phyloP scores from a whole-genome alignment of 2,329 filamentous ascomycete genomes.

The Teratosphaeriaceae sp. region DNA sequence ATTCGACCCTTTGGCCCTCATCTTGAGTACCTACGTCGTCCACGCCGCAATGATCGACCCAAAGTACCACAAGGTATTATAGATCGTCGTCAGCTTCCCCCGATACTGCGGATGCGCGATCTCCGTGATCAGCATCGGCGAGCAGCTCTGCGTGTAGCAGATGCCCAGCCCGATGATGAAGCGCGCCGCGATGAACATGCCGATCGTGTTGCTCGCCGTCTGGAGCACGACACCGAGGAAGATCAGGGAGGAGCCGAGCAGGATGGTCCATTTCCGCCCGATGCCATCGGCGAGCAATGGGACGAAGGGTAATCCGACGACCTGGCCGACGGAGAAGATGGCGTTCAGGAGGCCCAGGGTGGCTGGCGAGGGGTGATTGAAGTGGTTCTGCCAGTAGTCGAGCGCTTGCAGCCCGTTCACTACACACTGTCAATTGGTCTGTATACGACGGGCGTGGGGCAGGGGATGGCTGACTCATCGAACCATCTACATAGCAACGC shows the following conservation, averaged over 20 bases:
- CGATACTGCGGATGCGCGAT: constrained; percentile 1
- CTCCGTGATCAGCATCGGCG: constrained; percentile 3
- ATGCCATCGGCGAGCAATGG: not conserved
- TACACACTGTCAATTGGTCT: not conserved
- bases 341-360: not conserved
- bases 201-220: constrained; percentile 1
- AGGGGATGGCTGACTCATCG: no score
- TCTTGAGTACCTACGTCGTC: constrained; percentile 12
- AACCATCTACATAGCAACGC: no score
- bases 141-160: not conserved
- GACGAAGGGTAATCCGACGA: not conserved
- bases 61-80: not conserved
- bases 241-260: not conserved
- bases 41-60: constrained; percentile 6
- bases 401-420: constrained; percentile 4
- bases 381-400: not conserved
- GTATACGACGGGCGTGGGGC: no score
- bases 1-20: no score
- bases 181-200: constrained; percentile 12
- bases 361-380: not conserved
- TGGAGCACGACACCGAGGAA: not conserved
- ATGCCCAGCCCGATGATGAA: constrained; percentile 8
- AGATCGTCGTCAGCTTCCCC: not conserved
- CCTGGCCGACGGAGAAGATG: constrained; percentile 1
- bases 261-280: not conserved